phyloP scores from a whole-genome alignment of 2,329 filamentous ascomycete species.

The Metarhizium humberi region DNA sequence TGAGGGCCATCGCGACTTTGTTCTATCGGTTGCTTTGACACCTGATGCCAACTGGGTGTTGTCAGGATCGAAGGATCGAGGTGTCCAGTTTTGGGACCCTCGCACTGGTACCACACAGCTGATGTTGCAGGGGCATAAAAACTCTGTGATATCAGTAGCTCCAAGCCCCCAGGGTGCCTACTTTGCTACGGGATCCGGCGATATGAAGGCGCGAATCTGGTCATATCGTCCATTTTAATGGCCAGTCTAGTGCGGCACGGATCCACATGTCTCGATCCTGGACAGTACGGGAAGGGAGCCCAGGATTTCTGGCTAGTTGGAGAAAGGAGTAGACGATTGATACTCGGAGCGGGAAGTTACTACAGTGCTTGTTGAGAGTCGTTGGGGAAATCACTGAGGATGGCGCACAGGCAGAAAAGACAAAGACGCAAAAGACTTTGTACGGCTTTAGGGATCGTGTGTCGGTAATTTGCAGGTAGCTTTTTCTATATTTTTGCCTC shows the following conservation, averaged over 20 bases:
- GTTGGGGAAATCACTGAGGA: slow-evolving; percentile 1
- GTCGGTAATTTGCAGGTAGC: slow-evolving; percentile 2
- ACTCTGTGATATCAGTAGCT: slow-evolving; percentile 95
- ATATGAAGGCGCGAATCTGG: slow-evolving; percentile 98
- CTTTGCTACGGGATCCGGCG: slow-evolving; percentile 93
- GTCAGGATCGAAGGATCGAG: slow-evolving; percentile 92
- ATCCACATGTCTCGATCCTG: background rate
- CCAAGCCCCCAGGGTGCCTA: slow-evolving; percentile 80
- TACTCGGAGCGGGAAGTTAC: slow-evolving; percentile 1
- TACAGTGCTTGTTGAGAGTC: slow-evolving; percentile 2
- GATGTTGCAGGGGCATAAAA: slow-evolving; percentile 98
- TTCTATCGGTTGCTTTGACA: slow-evolving; percentile 88
- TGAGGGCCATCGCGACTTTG: slow-evolving; percentile 96
- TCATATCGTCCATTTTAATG: slow-evolving; percentile 53
- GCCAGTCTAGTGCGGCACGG: background rate
- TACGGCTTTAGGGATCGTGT: slow-evolving; percentile 13
- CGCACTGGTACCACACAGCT: slow-evolving; percentile 87
- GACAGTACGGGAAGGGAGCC: background rate
- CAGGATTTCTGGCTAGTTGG: background rate
- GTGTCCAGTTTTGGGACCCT: slow-evolving; percentile 98
- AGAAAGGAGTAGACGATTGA: slow-evolving; percentile 4
- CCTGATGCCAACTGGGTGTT: slow-evolving; percentile 94
- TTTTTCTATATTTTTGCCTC: background rate
- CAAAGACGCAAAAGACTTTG: slow-evolving; percentile 16
- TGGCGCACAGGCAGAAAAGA: slow-evolving; percentile 18